Evolutionary conservation across 768 basidiomycete species (phyloP).

Genomic region (Hygrophorus pudorinus): DNA sequence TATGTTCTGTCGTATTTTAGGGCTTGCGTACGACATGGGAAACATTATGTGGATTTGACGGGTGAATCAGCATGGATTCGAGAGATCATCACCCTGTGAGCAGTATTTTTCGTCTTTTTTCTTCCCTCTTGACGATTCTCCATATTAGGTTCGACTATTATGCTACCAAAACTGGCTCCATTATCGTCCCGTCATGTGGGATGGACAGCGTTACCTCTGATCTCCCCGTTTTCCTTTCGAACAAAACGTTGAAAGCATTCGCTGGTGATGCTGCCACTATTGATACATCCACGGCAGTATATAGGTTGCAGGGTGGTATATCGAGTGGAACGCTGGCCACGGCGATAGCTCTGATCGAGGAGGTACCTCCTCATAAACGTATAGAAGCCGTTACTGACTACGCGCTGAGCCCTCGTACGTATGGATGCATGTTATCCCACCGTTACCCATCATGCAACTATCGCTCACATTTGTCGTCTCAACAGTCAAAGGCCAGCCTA

Average conservation of each 20-base stretch:
- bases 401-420: slow-evolving; percentile 33
- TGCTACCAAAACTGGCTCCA: slow-evolving; percentile 59
- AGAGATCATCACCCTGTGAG: slow-evolving; percentile 51
- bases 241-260: slow-evolving; percentile 51
- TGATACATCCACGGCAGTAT: slow-evolving; percentile 50
- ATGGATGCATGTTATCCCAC: background rate
- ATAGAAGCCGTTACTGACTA: slow-evolving; percentile 22
- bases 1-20: slow-evolving; percentile 19
- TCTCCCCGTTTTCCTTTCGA: slow-evolving; percentile 54
- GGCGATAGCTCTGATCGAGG: slow-evolving; percentile 25
- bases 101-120: slow-evolving; percentile 6
- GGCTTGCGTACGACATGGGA: slow-evolving; percentile 63
- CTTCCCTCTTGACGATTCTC: slow-evolving; percentile 9
- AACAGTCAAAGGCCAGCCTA: slow-evolving; percentile 1
- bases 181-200: slow-evolving; percentile 74
- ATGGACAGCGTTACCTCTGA: slow-evolving; percentile 77
- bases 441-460: background rate
- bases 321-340: slow-evolving; percentile 60
- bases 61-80: slow-evolving; percentile 63
- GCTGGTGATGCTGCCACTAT: slow-evolving; percentile 18
- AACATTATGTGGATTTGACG: slow-evolving; percentile 81
- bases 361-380: slow-evolving; percentile 25
- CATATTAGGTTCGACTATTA: slow-evolving; percentile 52
- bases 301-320: slow-evolving; percentile 33
- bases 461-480: background rate